These are phyloP conservation scores for Hypoxylon rickii DNA, from an alignment of 495 filamentous ascomycete genomes.

Conservation along the genomic window DNA sequence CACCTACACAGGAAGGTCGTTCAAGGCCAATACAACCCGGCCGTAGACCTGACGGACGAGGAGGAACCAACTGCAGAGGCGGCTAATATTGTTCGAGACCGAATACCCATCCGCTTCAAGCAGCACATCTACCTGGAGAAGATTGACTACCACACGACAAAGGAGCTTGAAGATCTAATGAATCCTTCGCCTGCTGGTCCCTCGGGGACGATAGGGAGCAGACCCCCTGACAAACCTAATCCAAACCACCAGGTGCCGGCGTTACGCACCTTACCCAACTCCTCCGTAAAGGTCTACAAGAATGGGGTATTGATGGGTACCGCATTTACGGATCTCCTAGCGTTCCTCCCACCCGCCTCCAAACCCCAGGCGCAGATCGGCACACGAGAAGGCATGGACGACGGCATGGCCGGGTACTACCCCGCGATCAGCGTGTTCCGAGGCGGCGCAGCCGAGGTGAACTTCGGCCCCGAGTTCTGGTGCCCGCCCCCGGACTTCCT, in stretches of 20 bases:
- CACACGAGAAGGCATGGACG: constrained; percentile 82
- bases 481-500: constrained; percentile 67
- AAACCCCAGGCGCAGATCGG: constrained; percentile 73
- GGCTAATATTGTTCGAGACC: constrained; percentile 86
- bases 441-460: constrained; percentile 87
- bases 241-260: constrained; percentile 73
- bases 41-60: constrained; percentile 67
- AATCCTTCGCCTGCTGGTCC: constrained; percentile 68
- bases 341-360: constrained; percentile 91
- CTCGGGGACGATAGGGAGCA: constrained; percentile 41
- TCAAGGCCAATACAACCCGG: constrained; percentile 82
- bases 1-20: constrained; percentile 85
- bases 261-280: constrained; percentile 82
- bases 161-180: constrained; percentile 85
- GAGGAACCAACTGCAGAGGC: constrained; percentile 53
- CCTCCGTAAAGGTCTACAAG: constrained; percentile 85
- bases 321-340: constrained; percentile 83
- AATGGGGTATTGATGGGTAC: constrained; percentile 87
- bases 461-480: constrained; percentile 92
- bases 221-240: constrained; percentile 57
- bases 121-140: constrained; percentile 92
- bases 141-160: constrained; percentile 85
- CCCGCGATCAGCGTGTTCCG: constrained; percentile 91
- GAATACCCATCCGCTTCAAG: constrained; percentile 92
- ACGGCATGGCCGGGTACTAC: constrained; percentile 93